These are phyloP conservation scores for Hapsidospora chrysogenum DNA, from an alignment of 495 filamentous ascomycete species.

Conservation along the genomic window DNA sequence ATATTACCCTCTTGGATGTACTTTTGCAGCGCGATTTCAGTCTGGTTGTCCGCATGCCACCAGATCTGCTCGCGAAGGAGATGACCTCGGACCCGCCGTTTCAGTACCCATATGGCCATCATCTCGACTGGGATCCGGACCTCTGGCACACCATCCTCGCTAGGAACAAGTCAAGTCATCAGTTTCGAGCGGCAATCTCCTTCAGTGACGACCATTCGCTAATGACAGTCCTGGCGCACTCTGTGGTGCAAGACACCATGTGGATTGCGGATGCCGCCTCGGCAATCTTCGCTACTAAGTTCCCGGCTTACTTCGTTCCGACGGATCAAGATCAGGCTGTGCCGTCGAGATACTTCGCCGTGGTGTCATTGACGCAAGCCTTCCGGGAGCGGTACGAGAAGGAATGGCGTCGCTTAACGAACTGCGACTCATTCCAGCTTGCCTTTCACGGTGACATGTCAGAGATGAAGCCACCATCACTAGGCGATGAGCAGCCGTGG, in stretches of 20 bases:
- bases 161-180: background rate
- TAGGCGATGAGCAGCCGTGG: background rate
- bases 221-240: background rate
- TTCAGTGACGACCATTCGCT: constrained; percentile 1
- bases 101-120: background rate
- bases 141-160: background rate
- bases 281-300: background rate
- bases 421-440: background rate
- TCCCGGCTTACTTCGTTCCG: background rate
- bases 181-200: background rate
- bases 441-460: background rate
- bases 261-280: background rate
- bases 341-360: background rate
- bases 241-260: background rate
- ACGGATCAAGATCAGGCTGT: background rate
- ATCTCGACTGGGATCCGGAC: background rate
- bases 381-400: background rate
- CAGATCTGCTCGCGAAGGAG: background rate
- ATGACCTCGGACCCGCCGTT: background rate
- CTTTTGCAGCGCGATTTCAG: background rate
- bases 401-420: background rate
- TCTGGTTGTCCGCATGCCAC: background rate
- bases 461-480: background rate
- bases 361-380: background rate
- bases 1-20: background rate